Conservation (phyloP, 768 basidiomycete genomes). For the Suillus americanus region DNA sequence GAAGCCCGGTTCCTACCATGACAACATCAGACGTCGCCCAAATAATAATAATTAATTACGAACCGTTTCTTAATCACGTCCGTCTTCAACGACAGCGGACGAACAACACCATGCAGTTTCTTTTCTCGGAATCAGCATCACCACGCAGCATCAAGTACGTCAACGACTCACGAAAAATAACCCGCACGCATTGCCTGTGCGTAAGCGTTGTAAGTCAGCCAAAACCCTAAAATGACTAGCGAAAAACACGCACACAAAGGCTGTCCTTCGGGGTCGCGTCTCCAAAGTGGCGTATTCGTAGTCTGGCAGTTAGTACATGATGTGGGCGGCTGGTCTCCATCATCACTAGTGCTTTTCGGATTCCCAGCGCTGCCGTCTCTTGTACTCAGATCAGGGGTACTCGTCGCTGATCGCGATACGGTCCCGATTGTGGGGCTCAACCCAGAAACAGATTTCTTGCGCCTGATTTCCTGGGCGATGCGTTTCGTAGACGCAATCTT, state of each 20-base stretch:
- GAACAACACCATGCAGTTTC: conserved; percentile 95
- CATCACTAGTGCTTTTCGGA: conserved; percentile 51
- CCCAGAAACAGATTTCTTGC: conserved; percentile 46
- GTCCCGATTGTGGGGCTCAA: conserved; percentile 24
- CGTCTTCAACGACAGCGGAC: conserved; percentile 93
- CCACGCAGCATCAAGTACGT: not conserved
- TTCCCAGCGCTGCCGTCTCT: conserved; percentile 29
- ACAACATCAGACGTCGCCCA: not conserved
- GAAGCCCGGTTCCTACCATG: conserved; percentile 72
- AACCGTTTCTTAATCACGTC: conserved; percentile 97
- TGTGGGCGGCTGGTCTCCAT: conserved; percentile 72
- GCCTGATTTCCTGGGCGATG: conserved; percentile 51
- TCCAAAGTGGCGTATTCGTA: conserved; percentile 92
- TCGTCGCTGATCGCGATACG: conserved; percentile 53
- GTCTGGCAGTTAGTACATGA: conserved; percentile 95
- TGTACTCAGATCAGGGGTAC: conserved; percentile 60
- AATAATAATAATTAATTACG: conserved; percentile 12
- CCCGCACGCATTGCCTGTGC: conserved; percentile 83
- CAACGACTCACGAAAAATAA: conserved; percentile 79
- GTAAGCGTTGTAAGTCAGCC: conserved; percentile 12
- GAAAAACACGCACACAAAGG: conserved; percentile 68
- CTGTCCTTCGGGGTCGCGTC: conserved; percentile 90
- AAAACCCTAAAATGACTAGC: conserved; percentile 6
- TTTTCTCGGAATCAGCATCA: conserved; percentile 32
- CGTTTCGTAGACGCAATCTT: conserved; percentile 71